phyloP scores from a whole-genome alignment of 2,329 filamentous ascomycete genomes.

The Fusarium sublunatum region DNA sequence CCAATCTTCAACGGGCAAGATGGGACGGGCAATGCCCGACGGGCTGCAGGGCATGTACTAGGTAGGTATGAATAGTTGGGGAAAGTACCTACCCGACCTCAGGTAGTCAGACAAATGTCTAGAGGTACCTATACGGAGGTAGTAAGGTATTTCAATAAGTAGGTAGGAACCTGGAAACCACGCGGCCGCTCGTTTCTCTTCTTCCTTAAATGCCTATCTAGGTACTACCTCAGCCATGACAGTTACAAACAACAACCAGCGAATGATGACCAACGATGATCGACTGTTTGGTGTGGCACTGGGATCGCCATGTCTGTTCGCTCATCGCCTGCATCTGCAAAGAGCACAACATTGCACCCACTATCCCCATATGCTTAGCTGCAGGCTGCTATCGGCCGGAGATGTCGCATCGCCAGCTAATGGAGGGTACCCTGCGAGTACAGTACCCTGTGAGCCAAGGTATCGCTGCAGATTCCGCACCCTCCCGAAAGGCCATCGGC shows the following conservation, averaged over 20 bases:
- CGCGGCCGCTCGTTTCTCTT: too few relatives aligned
- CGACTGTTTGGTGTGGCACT: slow-evolving; percentile 17
- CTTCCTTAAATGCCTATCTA: neutral
- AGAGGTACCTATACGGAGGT: too few relatives aligned
- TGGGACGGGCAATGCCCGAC: too few relatives aligned
- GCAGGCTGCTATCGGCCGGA: slow-evolving; percentile 42
- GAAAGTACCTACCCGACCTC: too few relatives aligned
- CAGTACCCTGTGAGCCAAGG: slow-evolving; percentile 7
- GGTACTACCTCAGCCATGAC: too few relatives aligned
- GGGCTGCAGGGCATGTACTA: too few relatives aligned
- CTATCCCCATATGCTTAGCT: slow-evolving; percentile 39
- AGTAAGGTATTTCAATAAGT: too few relatives aligned
- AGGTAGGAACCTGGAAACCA: too few relatives aligned
- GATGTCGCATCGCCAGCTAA: slow-evolving; percentile 26
- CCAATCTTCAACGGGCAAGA: neutral
- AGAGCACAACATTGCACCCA: neutral
- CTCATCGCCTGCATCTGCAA: slow-evolving; percentile 23
- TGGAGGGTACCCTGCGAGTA: neutral
- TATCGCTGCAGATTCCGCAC: slow-evolving; percentile 13
- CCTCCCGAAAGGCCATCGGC: slow-evolving; percentile 15
- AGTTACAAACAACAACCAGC: too few relatives aligned
- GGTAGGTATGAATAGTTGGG: neutral
- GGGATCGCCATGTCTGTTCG: slow-evolving; percentile 36
- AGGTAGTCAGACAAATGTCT: too few relatives aligned
- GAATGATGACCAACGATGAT: slow-evolving; percentile 23